Conservation (phyloP, 768 basidiomycete genomes). For the Kwoniella sp. region DNA sequence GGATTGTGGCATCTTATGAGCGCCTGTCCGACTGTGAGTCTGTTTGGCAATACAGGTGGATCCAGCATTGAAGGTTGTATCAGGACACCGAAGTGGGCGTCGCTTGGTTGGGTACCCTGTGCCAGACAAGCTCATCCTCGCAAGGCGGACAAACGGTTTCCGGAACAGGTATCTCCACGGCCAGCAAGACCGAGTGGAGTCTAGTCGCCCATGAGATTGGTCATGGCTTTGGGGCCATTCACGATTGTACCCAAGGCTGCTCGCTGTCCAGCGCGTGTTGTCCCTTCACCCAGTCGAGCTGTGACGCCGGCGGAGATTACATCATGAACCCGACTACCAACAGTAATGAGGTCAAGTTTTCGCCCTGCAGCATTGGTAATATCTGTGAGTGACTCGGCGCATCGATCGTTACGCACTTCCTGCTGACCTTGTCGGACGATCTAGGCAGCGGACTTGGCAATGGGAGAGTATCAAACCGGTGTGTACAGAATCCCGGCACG, state of each 20-base stretch:
- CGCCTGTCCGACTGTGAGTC: constrained; percentile 40
- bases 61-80: too few relatives aligned
- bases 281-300: constrained; percentile 60
- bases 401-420: too few relatives aligned
- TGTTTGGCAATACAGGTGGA: too few relatives aligned
- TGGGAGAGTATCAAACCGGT: constrained; percentile 58
- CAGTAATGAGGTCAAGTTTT: constrained; percentile 68
- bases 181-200: constrained; percentile 61
- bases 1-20: constrained; percentile 89
- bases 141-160: constrained; percentile 58
- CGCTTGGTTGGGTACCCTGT: constrained; percentile 80
- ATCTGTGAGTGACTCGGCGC: constrained; percentile 57
- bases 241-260: constrained; percentile 63
- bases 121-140: constrained; percentile 53
- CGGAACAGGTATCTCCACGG: constrained; percentile 76
- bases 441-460: constrained; percentile 62
- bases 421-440: not conserved
- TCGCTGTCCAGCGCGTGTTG: constrained; percentile 62
- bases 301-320: constrained; percentile 64
- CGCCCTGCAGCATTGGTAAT: constrained; percentile 75
- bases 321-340: constrained; percentile 73
- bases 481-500: constrained; percentile 62
- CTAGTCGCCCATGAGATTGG: constrained; percentile 48
- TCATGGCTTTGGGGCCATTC: constrained; percentile 70
- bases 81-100: constrained; percentile 58